Percentiles rank a stretch among this genome's conserved stretches.
These are phyloP conservation scores for Hypericum androsaemum DNA, from an alignment of 345 rosid genomes.

Conservation along the genomic window DNA sequence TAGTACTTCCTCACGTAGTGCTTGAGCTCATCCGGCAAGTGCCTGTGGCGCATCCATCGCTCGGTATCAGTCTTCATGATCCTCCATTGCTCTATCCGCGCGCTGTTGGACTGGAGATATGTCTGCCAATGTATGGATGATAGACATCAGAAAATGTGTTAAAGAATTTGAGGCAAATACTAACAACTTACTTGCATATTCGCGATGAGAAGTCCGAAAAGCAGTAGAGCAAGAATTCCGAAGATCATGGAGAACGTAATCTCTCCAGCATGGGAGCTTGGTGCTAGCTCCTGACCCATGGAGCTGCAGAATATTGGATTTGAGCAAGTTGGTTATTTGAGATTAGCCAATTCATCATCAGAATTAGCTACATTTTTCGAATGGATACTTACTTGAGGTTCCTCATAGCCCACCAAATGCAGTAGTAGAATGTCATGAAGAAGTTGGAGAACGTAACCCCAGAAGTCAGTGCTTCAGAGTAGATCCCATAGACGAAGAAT, in stretches of 20 bases:
- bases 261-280: conserved; percentile 78
- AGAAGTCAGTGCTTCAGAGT: conserved; percentile 24
- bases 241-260: conserved; percentile 77
- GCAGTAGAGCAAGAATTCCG: conserved; percentile 74
- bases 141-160: neutral
- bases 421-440: conserved; percentile 33
- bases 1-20: conserved; percentile 55
- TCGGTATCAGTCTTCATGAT: conserved; percentile 82
- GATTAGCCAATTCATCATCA: too few relatives aligned
- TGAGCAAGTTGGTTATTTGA: conserved; percentile 7
- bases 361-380: neutral
- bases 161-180: neutral
- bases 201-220: conserved; percentile 87
- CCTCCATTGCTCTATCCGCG: conserved; percentile 94
- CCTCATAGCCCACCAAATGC: conserved; percentile 47
- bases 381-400: conserved; percentile 6
- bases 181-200: conserved; percentile 73
- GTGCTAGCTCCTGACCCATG: conserved; percentile 81
- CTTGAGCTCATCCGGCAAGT: conserved; percentile 75
- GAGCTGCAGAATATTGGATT: conserved; percentile 44
- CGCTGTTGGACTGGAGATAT: conserved; percentile 74
- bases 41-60: conserved; percentile 95
- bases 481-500: conserved; percentile 32
- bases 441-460: conserved; percentile 26
- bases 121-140: conserved; percentile 32